These are phyloP conservation scores for Zostera marina DNA, from an alignment of 116 monocot species.

Conservation along the genomic window DNA sequence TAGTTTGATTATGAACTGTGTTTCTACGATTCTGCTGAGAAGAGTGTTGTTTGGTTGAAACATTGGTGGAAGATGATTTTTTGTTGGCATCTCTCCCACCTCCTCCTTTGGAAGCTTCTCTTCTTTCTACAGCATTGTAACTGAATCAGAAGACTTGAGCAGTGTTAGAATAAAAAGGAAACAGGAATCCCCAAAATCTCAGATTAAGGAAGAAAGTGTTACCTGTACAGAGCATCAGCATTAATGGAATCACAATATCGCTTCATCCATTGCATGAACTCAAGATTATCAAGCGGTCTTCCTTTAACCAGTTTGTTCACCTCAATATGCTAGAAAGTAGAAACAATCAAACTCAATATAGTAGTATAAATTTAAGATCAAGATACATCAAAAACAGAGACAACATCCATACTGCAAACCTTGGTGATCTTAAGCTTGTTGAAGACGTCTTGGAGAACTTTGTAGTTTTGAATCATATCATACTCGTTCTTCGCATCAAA, in stretches of 20 bases:
- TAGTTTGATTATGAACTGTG: constrained; percentile 19
- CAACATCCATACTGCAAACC: constrained; percentile 22
- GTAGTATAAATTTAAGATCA: background rate
- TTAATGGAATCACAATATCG: constrained; percentile 75
- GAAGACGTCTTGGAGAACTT: constrained; percentile 96
- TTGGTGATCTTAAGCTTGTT: constrained; percentile 97
- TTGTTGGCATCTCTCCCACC: constrained; percentile 72
- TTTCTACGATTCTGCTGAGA: constrained; percentile 31
- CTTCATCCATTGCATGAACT: constrained; percentile 96
- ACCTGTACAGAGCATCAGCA: constrained; percentile 33
- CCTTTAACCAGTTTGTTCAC: constrained; percentile 89
- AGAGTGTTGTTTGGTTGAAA: constrained; percentile 32
- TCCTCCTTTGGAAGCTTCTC: constrained; percentile 78
- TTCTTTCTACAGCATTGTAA: constrained; percentile 85
- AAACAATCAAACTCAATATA: background rate
- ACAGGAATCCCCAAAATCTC: background rate
- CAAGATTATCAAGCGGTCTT: constrained; percentile 89
- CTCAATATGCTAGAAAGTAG: constrained; percentile 54
- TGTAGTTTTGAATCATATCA: constrained; percentile 99
- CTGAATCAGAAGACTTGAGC: constrained; percentile 11
- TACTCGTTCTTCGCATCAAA: constrained; percentile 98
- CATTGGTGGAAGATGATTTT: constrained; percentile 31
- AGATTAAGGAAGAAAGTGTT: constrained; percentile 7
- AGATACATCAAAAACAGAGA: background rate
- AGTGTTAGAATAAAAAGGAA: background rate